A percentile compares a stretch with the other conserved stretches of the same genome.
These are phyloP conservation scores for Draba incana DNA, from an alignment of 345 rosid genomes.

Conservation along the genomic window DNA sequence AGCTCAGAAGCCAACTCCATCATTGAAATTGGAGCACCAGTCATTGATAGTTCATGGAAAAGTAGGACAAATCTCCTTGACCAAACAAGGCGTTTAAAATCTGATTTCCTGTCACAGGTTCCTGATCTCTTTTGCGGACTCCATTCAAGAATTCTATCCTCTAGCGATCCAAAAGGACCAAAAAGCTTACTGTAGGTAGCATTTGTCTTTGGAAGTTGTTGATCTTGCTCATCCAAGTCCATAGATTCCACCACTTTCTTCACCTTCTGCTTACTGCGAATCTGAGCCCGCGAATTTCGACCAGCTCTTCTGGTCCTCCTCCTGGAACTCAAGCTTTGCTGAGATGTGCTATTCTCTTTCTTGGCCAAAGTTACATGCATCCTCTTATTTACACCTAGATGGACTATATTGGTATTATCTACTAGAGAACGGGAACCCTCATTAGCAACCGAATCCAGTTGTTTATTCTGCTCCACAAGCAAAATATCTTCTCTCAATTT, in stretches of 20 bases:
- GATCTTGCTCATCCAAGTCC: constrained; percentile 57
- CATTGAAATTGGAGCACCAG: constrained; percentile 98
- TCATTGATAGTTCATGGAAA: constrained; percentile 98
- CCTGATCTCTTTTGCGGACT: constrained; percentile 90
- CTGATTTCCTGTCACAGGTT: constrained; percentile 91
- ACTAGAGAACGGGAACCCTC: constrained; percentile 47
- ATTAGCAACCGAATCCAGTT: constrained; percentile 58
- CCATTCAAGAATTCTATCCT: constrained; percentile 83
- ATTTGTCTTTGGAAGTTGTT: constrained; percentile 66
- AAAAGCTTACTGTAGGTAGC: constrained; percentile 72
- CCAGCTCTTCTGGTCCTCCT: constrained; percentile 58
- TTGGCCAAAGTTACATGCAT: constrained; percentile 57
- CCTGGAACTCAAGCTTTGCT: constrained; percentile 42
- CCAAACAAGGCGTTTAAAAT: constrained; percentile 94
- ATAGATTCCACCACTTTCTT: constrained; percentile 42
- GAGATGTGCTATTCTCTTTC: constrained; percentile 49
- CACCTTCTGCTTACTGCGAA: constrained; percentile 49
- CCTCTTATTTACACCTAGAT: constrained; percentile 47
- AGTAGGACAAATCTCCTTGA: constrained; percentile 87
- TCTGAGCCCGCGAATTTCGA: constrained; percentile 52
- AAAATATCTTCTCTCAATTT: constrained; percentile 44
- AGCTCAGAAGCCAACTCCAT: constrained; percentile 97
- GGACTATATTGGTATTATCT: constrained; percentile 46
- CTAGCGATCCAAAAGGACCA: constrained; percentile 84
- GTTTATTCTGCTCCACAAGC: constrained; percentile 44